Percentiles rank a stretch among this genome's conserved stretches.
Evolutionary conservation across 371 early-diverging fungal genomes (phyloP).

Genomic region (Thermomucor indicae-seudaticae): DNA sequence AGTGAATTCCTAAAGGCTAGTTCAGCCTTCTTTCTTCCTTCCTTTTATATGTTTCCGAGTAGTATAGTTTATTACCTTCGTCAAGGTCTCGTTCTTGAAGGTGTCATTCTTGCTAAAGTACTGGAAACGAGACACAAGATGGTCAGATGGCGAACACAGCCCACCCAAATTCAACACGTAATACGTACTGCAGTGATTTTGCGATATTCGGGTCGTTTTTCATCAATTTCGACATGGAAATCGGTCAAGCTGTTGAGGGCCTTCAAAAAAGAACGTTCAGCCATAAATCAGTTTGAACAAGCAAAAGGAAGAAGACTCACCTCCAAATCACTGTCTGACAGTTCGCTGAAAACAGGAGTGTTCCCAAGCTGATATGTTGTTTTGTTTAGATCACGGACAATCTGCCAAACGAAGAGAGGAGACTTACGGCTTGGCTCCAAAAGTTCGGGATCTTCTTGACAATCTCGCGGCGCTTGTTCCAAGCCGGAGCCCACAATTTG

Average conservation of each 20-base stretch:
- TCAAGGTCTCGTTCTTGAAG: slow-evolving; percentile 52
- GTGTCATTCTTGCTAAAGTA: slow-evolving; percentile 52
- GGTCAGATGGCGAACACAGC: background rate
- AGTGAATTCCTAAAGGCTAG: slow-evolving; percentile 29
- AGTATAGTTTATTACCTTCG: slow-evolving; percentile 27
- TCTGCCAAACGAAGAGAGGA: background rate
- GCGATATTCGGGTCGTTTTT: slow-evolving; percentile 41
- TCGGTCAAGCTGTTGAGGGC: slow-evolving; percentile 52
- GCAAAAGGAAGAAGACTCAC: background rate
- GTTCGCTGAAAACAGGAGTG: slow-evolving; percentile 16
- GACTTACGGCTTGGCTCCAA: slow-evolving; percentile 45
- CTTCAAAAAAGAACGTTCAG: slow-evolving; percentile 9
- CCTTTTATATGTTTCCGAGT: background rate
- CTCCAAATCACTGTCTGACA: slow-evolving; percentile 30
- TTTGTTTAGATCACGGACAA: slow-evolving; percentile 1
- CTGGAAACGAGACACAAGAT: slow-evolving; percentile 12
- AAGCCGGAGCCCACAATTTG: slow-evolving; percentile 50
- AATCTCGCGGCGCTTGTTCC: slow-evolving; percentile 53
- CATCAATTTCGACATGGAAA: slow-evolving; percentile 52
- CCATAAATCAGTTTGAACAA: background rate
- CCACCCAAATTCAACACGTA: background rate
- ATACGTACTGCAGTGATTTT: slow-evolving; percentile 48
- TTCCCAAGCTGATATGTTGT: slow-evolving; percentile 29
- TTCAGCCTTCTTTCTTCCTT: background rate
- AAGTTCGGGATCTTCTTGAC: slow-evolving; percentile 55